Evolutionary conservation across 306 rosid species (phyloP).

Genomic region (Adenanthera pavonina): DNA sequence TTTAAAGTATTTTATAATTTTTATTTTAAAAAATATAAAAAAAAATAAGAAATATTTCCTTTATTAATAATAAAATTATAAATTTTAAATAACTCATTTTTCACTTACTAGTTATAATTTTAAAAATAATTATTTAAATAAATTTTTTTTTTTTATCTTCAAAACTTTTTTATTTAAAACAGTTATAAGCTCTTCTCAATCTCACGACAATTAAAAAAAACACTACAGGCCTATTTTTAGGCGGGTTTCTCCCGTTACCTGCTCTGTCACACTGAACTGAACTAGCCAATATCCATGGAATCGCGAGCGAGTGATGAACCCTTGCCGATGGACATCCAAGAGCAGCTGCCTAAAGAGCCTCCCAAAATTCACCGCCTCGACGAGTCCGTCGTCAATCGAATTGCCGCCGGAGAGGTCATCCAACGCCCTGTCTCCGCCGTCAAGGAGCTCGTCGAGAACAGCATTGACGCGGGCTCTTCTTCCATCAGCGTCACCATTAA

Average conservation of each 20-base stretch:
- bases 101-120: too few species aligned
- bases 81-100: too few species aligned
- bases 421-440: conserved; percentile 90
- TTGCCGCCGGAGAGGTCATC: conserved; percentile 95
- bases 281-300: background rate
- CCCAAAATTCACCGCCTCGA: conserved; percentile 82
- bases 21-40: too few species aligned
- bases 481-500: conserved; percentile 73
- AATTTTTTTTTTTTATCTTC: too few species aligned
- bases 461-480: conserved; percentile 86
- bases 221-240: too few species aligned
- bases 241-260: background rate
- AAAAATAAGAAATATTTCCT: too few species aligned
- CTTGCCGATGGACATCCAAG: conserved; percentile 40
- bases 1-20: too few species aligned
- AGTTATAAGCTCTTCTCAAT: too few species aligned
- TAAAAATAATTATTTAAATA: too few species aligned
- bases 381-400: conserved; percentile 85
- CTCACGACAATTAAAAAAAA: too few species aligned
- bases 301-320: conserved; percentile 7
- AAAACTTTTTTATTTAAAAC: too few species aligned
- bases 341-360: conserved; percentile 47
- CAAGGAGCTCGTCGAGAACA: conserved; percentile 91
- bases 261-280: background rate
- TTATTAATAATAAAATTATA: too few species aligned